phyloP scores from a whole-genome alignment of 2,329 filamentous ascomycete genomes.

The Cladosporium sp. region DNA sequence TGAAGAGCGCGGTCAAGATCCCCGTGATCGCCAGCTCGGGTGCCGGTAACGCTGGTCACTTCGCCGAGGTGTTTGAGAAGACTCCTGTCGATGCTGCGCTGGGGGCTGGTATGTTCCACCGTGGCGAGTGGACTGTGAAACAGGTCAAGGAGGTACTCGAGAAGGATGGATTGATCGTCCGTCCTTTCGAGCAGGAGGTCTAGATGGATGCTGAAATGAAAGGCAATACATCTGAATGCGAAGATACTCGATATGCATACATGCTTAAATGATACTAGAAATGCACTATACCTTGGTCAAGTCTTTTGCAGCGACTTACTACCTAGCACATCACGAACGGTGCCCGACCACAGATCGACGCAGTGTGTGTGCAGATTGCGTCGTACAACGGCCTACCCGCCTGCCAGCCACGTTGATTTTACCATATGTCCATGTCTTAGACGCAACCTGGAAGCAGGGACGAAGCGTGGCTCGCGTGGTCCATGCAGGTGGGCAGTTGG shows the following conservation, averaged over 20 bases:
- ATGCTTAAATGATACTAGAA: neutral
- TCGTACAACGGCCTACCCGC: neutral
- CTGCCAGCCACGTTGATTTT: neutral
- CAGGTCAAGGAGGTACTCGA: conserved; percentile 84
- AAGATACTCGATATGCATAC: neutral
- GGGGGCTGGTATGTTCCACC: conserved; percentile 96
- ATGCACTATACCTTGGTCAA: neutral
- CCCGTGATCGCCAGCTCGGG: conserved; percentile 95
- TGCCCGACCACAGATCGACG: no score
- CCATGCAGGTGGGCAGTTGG: no score
- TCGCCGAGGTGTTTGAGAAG: conserved; percentile 81
- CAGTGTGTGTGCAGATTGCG: neutral
- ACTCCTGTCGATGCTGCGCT: conserved; percentile 88
- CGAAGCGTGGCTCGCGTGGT: no score
- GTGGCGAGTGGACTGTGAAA: conserved; percentile 88
- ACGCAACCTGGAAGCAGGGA: neutral
- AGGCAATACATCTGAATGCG: neutral
- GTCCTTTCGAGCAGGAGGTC: conserved; percentile 63
- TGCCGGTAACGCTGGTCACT: conserved; percentile 82
- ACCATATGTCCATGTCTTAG: neutral
- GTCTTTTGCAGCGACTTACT: no score
- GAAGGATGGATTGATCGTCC: conserved; percentile 68
- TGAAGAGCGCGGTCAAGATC: conserved; percentile 82
- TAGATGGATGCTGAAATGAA: neutral
- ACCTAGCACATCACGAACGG: no score